Evolutionary conservation across 2,329 filamentous ascomycete genomes (phyloP).

Genomic region (Fusarium bactridioides): DNA sequence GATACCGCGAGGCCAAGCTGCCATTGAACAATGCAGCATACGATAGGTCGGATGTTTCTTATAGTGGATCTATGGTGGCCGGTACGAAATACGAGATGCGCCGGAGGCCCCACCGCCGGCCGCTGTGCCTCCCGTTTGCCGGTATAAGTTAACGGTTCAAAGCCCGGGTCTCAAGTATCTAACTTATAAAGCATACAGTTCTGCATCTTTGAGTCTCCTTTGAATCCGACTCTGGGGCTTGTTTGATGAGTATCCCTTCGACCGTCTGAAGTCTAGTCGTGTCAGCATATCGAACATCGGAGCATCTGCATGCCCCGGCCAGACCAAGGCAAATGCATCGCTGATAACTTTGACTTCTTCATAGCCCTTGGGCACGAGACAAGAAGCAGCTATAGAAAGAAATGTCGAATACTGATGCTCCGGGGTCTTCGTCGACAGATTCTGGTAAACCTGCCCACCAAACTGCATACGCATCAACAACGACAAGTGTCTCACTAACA

Average conservation of each 20-base stretch:
- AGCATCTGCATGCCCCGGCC: slow-evolving; percentile 7
- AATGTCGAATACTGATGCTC: neutral
- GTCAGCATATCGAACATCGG: slow-evolving; percentile 23
- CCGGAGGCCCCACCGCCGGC: slow-evolving; percentile 14
- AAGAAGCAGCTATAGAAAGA: neutral
- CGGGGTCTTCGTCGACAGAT: neutral
- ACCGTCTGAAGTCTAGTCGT: neutral
- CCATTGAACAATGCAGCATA: neutral
- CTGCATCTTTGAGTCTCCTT: accelerated
- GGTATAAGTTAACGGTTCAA: neutral
- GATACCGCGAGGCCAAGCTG: slow-evolving; percentile 24
- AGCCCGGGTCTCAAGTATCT: neutral
- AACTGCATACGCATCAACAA: neutral
- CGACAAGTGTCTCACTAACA: neutral
- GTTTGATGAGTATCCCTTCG: neutral
- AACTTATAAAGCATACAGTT: neutral
- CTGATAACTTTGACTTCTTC: neutral
- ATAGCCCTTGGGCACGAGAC: neutral
- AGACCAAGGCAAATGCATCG: neutral
- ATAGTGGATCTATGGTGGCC: neutral
- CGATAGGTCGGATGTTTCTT: slow-evolving; percentile 4
- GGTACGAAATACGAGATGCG: slow-evolving; percentile 37
- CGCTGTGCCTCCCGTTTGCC: slow-evolving; percentile 8
- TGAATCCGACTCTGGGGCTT: too few species aligned
- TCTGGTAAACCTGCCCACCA: neutral